phyloP scores from a whole-genome alignment of 345 rosid species.

The Anacardium occidentale region DNA sequence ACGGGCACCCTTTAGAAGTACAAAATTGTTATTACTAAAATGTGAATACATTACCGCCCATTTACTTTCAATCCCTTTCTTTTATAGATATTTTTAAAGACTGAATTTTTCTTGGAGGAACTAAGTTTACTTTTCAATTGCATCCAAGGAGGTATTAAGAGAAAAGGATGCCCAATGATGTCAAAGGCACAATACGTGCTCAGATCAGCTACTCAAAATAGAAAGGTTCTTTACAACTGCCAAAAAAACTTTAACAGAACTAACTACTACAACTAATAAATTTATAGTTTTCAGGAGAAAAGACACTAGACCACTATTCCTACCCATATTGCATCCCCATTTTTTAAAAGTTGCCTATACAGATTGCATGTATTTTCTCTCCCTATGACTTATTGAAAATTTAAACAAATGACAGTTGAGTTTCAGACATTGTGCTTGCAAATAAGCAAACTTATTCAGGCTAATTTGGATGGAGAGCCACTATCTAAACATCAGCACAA shows the following conservation, averaged over 20 bases:
- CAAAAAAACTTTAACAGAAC: conserved; percentile 14
- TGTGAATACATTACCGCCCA: too few relatives aligned
- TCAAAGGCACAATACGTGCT: conserved; percentile 25
- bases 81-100: too few relatives aligned
- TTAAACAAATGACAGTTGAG: conserved; percentile 29
- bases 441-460: conserved; percentile 40
- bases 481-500: conserved; percentile 20
- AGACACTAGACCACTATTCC: conserved; percentile 19
- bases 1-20: too few relatives aligned
- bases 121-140: too few relatives aligned
- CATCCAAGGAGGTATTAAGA: too few relatives aligned
- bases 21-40: too few relatives aligned
- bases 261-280: conserved; percentile 22
- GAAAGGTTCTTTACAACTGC: conserved; percentile 28
- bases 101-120: too few relatives aligned
- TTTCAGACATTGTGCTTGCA: conserved; percentile 30
- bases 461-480: conserved; percentile 24
- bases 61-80: too few relatives aligned
- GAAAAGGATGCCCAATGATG: not conserved
- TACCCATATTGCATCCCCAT: conserved; percentile 29
- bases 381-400: conserved; percentile 37
- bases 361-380: conserved; percentile 29
- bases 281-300: not conserved
- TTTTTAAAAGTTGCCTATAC: conserved; percentile 38
- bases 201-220: conserved; percentile 12